phyloP scores from a whole-genome alignment of 441 rosid genomes.

The Euphorbia schlechtendalii region DNA sequence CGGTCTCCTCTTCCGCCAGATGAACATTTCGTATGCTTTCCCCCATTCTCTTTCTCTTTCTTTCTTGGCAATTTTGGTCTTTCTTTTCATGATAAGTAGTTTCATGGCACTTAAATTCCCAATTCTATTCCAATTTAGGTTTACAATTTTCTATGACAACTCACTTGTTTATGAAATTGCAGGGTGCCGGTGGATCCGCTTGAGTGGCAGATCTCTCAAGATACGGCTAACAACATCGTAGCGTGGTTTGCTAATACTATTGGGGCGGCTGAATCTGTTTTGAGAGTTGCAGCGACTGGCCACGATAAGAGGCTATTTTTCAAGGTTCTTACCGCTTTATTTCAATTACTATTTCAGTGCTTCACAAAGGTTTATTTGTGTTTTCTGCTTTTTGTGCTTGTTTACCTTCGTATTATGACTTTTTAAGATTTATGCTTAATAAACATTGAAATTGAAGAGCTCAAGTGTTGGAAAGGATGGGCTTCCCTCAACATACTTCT shows the following conservation, averaged over 20 bases:
- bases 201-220: conserved; percentile 96
- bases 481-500: too few species aligned
- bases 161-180: too few species aligned
- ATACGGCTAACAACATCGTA: conserved; percentile 58
- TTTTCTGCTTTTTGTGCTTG: background rate
- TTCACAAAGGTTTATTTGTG: too few species aligned
- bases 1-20: conserved; percentile 88
- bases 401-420: background rate
- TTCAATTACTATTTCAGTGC: too few species aligned
- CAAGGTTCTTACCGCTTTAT: too few species aligned
- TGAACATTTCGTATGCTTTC: conserved; percentile 63
- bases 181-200: conserved; percentile 96
- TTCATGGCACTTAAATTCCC: too few species aligned
- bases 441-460: background rate
- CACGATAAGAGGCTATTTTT: too few species aligned
- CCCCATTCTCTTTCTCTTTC: background rate
- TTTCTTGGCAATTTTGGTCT: background rate
- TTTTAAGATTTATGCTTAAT: background rate
- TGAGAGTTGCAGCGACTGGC: conserved; percentile 92
- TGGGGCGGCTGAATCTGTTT: conserved; percentile 89
- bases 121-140: background rate
- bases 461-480: background rate
- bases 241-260: conserved; percentile 87
- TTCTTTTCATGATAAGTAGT: too few species aligned
- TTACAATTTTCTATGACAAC: too few species aligned